Evolutionary conservation across 139 green algal genomes (phyloP), one percentile per base, ranked within the genome.

Genomic region (Mesotaenium endlicherianum): DNA sequence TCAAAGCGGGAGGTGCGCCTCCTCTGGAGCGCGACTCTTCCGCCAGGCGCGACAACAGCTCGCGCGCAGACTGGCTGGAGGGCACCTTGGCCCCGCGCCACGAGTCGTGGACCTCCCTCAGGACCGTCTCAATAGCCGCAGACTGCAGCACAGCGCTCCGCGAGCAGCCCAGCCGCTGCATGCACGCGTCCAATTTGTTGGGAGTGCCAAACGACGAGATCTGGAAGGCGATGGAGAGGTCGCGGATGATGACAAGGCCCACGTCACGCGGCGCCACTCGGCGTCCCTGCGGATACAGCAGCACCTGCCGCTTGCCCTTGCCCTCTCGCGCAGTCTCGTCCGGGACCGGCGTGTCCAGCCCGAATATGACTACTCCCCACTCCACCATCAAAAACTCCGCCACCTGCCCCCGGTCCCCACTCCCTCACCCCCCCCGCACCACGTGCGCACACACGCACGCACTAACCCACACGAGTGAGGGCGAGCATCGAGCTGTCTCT

Each of bases 131-230:
- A n/a, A n/a, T n/a, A n/a, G n/a, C n/a, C n/a, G n/a, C n/a, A n/a
- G n/a, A n/a, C n/a, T n/a, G n/a, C n/a, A n/a, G n/a, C n/a, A n/a
- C n/a, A n/a, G n/a, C n/a, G n/a, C n/a, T n/a, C n/a, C n/a, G n/a
- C n/a, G n/a, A n/a, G n/a, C n/a, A n/a, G n/a, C n/a, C n/a, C n/a
- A n/a, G n/a, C n/a, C n/a, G n/a, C n/a, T n/a, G n/a, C n/a, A n/a
- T n/a, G n/a, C n/a, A n/a, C n/a, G n/a, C n/a, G n/a, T n/a, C n/a
- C n/a, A n/a, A n/a, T n/a, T n/a, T n/a, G n/a, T n/a, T n/a, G n/a
- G n/a, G n/a, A n/a, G n/a, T n/a, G n/a, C n/a, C n/a, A n/a, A 82
- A 82, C 6, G 3, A 34, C 11, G 77, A 84, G 34, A 84, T 47
- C 4, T 36, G 40, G 5, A 39, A 20, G 2, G 60, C 77, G n/a